These are phyloP conservation scores for Condylostoma magnum DNA, from an alignment of 169 alveolate genomes.

Conservation along the genomic window DNA sequence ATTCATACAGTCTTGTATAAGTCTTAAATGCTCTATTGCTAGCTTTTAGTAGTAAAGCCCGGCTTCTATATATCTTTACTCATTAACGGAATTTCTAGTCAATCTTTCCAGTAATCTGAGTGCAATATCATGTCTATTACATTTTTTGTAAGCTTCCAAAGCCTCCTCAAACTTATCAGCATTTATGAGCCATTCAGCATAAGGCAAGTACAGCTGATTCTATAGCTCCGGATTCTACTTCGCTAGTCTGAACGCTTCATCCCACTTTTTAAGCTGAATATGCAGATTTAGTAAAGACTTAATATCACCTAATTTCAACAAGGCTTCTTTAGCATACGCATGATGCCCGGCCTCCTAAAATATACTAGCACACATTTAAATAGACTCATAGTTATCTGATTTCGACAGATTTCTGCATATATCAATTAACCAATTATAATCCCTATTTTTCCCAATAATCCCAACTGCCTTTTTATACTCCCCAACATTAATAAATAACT, in stretches of 20 bases:
- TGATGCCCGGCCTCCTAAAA: constrained; percentile 75
- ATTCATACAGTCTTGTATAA: constrained; percentile 63
- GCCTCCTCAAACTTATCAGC: constrained; percentile 88
- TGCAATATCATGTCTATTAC: constrained; percentile 75
- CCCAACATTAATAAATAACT: constrained; percentile 62
- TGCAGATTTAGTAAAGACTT: constrained; percentile 73
- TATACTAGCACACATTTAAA: constrained; percentile 75
- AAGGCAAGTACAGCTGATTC: constrained; percentile 77
- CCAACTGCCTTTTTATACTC: constrained; percentile 75
- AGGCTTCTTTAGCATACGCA: constrained; percentile 87
- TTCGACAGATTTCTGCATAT: constrained; percentile 75
- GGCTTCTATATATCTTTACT: constrained; percentile 81
- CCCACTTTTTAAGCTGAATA: constrained; percentile 85
- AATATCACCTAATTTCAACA: constrained; percentile 78
- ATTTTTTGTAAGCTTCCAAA: constrained; percentile 81
- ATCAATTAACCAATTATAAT: constrained; percentile 69
- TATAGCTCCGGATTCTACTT: constrained; percentile 67
- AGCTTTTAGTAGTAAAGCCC: constrained; percentile 70
- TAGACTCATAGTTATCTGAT: constrained; percentile 64
- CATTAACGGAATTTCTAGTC: constrained; percentile 78
- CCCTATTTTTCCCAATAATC: constrained; percentile 68
- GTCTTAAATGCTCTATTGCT: constrained; percentile 65
- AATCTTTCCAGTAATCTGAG: constrained; percentile 74
- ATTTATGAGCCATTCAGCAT: constrained; percentile 82
- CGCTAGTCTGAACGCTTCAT: constrained; percentile 82